Base-by-base conservation (phyloP, 2,329 filamentous ascomycete genomes). In the Colletotrichum lindemuthianum region DNA sequence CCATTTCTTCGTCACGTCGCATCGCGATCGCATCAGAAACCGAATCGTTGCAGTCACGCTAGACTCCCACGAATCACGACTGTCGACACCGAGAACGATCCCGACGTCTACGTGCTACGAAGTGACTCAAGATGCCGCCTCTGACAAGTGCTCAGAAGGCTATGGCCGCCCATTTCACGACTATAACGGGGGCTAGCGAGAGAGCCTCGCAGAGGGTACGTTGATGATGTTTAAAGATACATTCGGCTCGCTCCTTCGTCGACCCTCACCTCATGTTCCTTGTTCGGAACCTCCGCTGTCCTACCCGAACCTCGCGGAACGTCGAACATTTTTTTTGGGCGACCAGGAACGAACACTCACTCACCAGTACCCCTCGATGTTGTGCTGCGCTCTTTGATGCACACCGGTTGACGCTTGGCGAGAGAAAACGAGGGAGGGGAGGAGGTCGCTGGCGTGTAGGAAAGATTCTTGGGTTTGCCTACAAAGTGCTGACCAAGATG, bases 191-290 rank as follows among this genome's bases (percentile, higher is more conserved):
- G 39, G 76, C 78, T 13, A 72, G 74, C 13, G 82, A 82, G 56
- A 78, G 79, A 65, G 76, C 73, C 39, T 82, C 82, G 40, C 73
- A 75, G 61, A 77, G 78, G 73, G 82, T 84, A 78, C 69, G 80
- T 79, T 50, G 34, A 51, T 16, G 57, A 45, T 15, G 15, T n/a
- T 11, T 36, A 53, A 33, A 41, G 34, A 47, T 15, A 47, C 33
- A 56, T 37, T n/a, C 33, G 16, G 34, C 50, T 15, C 13, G n/a
- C 41, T 24, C 15, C 43, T 8, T n/a, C 32, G n/a, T n/a, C n/a
- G n/a, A n/a, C 43, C 47, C 64, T 41, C 63, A 15, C 13, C 44
- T 15, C 24, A 11, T 9, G 39, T 32, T 45, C 53, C 37, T 47
- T 13, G 34, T 10, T 37, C 36, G 12, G 39, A 32, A 8, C 44